Conservation (phyloP, 2,329 filamentous ascomycete genomes). For the Tolypocladium paradoxum region DNA sequence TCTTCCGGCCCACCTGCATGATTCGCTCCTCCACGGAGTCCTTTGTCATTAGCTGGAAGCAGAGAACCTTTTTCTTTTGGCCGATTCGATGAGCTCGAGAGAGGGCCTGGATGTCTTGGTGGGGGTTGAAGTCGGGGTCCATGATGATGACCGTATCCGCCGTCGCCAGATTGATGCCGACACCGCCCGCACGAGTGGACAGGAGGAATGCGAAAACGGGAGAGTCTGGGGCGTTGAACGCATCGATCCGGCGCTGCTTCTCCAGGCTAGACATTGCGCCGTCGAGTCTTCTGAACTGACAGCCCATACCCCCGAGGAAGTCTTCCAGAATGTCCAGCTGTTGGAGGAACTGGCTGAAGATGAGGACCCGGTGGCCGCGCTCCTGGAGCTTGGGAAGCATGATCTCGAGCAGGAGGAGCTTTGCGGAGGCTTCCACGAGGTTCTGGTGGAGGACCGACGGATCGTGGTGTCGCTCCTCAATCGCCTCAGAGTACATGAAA, state of each 20-base stretch:
- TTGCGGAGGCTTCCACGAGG: constrained; percentile 82
- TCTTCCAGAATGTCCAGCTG: constrained; percentile 89
- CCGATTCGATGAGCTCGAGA: constrained; percentile 93
- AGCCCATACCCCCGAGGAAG: constrained; percentile 66
- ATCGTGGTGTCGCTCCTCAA: constrained; percentile 69
- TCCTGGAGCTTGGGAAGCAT: constrained; percentile 82
- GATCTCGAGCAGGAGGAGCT: constrained; percentile 71
- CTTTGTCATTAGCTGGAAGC: constrained; percentile 88
- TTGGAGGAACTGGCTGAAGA: constrained; percentile 91
- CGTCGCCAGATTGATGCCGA: constrained; percentile 94
- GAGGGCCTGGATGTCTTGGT: constrained; percentile 93
- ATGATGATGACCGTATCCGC: constrained; percentile 97
- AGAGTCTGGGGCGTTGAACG: constrained; percentile 79
- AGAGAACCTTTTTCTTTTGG: constrained; percentile 89
- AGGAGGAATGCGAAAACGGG: constrained; percentile 81
- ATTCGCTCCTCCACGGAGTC: constrained; percentile 90
- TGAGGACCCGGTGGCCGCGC: constrained; percentile 78
- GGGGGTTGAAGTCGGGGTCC: constrained; percentile 94
- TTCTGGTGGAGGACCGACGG: constrained; percentile 59
- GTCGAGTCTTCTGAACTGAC: constrained; percentile 72
- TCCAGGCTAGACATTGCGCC: constrained; percentile 71
- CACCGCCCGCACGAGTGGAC: constrained; percentile 88
- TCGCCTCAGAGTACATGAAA: constrained; percentile 82
- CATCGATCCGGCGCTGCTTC: constrained; percentile 90
- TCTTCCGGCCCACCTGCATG: constrained; percentile 88